Evolutionary conservation across 2,329 filamentous ascomycete species (phyloP), one percentile per base, ranked within the genome.

Genomic region (Fusarium sp.): DNA sequence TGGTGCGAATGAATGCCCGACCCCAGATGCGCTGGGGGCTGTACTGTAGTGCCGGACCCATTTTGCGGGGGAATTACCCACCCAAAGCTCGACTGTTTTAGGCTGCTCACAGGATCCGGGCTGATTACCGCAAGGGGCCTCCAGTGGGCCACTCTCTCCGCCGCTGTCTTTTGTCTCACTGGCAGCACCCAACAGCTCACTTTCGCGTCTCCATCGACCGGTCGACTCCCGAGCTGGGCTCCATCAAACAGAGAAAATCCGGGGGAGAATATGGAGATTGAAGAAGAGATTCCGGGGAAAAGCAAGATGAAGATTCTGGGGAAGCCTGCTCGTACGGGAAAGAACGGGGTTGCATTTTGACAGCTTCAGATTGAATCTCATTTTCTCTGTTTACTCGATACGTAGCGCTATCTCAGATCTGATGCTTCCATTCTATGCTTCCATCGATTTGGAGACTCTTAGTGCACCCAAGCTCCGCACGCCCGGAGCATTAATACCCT

Each of bases 121-220:
- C 74, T 76, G 73, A 76, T 68, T 58, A 52, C 67, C 59, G 68
- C 66, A 70, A 63, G 60, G 45, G 27, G 35, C 41, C 41, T 46
- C 39, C 44, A 73, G 69, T 70, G 63, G 64, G 38, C 39, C 37
- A 49, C 21, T 11, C 42, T 60, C 25, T 27, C 44, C 21, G 31
- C 63, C 63, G 21, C 57, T 68, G 56, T 63, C 42, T 56, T 41
- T 38, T 45, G 38, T 60, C 44, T 45, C 39, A 29, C 29, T 25
- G 37, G 31, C 33, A 39, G 54, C 63, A 64, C 31, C 48, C 29
- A 70, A 72, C 63, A 69, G 71, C 54, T 70, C 69, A 73, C 41
- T 63, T 52, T 66, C 29, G 33, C 38, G 54, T 41, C 38, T 46
- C 49, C 64, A 67, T 35, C 35, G 45, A 44, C 70, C 70, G 62